Base-by-base conservation (phyloP, 176 grass and related monocot genomes). In the Raddia guianensis region DNA sequence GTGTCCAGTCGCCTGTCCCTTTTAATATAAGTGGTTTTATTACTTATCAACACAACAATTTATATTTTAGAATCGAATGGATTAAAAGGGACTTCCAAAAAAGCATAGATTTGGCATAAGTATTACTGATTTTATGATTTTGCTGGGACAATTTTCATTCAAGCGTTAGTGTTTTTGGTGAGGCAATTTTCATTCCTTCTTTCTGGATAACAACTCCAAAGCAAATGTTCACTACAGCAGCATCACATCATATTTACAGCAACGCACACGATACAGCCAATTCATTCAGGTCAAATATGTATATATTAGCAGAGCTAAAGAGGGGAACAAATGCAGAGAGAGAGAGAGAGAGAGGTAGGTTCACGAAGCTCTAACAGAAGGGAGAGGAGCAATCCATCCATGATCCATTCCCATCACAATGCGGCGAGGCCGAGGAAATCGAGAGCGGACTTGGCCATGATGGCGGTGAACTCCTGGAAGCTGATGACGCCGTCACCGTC, bases 401-500 rank as follows among this genome's bases (percentile, higher is more conserved):
- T 75, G 18, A 27, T 66, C 56, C 19, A 7, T 70, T 5, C 49
- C 47, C 14, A 49, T 83, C 83, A 90, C 78, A 86, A 86, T 7
- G 78, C 83, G 37, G 89, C 85, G 67, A 91, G 89, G 59, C 89
- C 85, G 51, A 91, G 85, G 82, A 91, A 91, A 13, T 88, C 89
- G 57, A 91, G 77, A 46, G 85, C 85, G 34, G 89, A 91, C 66
- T 87, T 88, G 66, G 85, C 85, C 85, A 91, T 88, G 89, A 91
- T 87, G 73, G 82, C 59, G 46, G 89, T 80, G 82, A 91, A 88
- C 77, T 91, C 89, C 51, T 33, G 34, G 77, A 91, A 91, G 89
- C 85, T 91, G 51, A 91, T 91, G 76, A 72, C 73, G 13, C 82
- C 85, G 72, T 91, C 89, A 6, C 85, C 89, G 77, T 91, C 89